Conservation (phyloP, 257 asterid genomes). For the Ballota nigra region DNA sequence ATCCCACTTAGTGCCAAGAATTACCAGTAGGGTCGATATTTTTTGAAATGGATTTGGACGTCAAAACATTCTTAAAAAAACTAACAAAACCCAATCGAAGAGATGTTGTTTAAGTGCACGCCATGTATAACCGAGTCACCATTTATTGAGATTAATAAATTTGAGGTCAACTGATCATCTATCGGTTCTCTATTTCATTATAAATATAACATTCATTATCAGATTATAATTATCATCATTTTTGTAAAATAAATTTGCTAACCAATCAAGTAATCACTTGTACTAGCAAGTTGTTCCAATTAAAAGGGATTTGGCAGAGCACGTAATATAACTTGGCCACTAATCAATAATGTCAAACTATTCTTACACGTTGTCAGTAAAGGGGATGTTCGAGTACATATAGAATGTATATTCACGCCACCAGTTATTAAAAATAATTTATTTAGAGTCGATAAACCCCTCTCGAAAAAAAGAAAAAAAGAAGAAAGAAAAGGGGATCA, state of each 20-base stretch:
- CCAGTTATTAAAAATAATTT: not conserved
- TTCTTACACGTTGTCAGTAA: too few species aligned
- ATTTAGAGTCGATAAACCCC: too few species aligned
- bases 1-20: not conserved
- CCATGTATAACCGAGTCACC: too few species aligned
- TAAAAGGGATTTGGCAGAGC: too few species aligned
- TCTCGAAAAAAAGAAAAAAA: too few species aligned
- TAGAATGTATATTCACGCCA: not conserved
- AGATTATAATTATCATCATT: not conserved
- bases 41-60: not conserved
- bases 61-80: not conserved
- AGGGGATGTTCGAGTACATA: too few species aligned
- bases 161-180: not conserved
- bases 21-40: not conserved
- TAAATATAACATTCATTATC: too few species aligned
- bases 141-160: not conserved
- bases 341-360: too few species aligned
- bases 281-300: too few species aligned
- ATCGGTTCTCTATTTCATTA: not conserved
- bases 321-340: too few species aligned
- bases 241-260: not conserved
- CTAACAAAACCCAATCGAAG: not conserved
- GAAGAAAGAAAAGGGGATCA: too few species aligned
- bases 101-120: not conserved
- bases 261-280: too few species aligned